Percentiles rank a stretch among this genome's conserved stretches.
phyloP scores from a whole-genome alignment of 2,329 filamentous ascomycete species.

The Rhynchosporium agropyri region DNA sequence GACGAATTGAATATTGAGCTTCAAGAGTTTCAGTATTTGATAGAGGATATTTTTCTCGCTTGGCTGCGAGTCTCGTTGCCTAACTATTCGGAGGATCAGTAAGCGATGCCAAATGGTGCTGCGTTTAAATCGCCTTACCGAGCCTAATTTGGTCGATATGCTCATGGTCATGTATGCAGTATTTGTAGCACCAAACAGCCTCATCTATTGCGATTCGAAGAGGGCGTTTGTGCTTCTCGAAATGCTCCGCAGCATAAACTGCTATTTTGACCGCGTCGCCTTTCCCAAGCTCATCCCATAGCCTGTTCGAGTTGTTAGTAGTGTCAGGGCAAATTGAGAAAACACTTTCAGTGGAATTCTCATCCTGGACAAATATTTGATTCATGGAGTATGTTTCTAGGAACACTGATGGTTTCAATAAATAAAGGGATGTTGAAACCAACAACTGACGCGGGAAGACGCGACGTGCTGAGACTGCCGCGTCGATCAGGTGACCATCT shows the following conservation, averaged over 20 bases:
- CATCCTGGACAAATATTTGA: neutral
- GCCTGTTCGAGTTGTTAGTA: neutral
- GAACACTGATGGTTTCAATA: neutral
- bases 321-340: neutral
- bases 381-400: neutral
- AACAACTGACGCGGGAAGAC: neutral
- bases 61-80: neutral
- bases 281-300: constrained; percentile 17
- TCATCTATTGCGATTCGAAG: constrained; percentile 87
- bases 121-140: too few species aligned
- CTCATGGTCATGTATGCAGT: constrained; percentile 45
- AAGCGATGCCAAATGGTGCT: neutral
- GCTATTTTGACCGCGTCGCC: constrained; percentile 19
- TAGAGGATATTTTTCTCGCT: constrained; percentile 64
- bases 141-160: neutral
- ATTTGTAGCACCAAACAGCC: constrained; percentile 93
- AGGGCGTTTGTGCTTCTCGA: constrained; percentile 68
- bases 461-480: neutral
- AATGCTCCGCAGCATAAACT: constrained; percentile 69
- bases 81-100: neutral
- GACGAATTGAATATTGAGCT: constrained; percentile 74
- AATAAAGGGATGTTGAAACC: neutral
- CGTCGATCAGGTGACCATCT: neutral
- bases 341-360: neutral
- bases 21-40: constrained; percentile 73